Conservation (phyloP, 1,284 basidiomycete genomes). For the Cryptococcus sp. region DNA sequence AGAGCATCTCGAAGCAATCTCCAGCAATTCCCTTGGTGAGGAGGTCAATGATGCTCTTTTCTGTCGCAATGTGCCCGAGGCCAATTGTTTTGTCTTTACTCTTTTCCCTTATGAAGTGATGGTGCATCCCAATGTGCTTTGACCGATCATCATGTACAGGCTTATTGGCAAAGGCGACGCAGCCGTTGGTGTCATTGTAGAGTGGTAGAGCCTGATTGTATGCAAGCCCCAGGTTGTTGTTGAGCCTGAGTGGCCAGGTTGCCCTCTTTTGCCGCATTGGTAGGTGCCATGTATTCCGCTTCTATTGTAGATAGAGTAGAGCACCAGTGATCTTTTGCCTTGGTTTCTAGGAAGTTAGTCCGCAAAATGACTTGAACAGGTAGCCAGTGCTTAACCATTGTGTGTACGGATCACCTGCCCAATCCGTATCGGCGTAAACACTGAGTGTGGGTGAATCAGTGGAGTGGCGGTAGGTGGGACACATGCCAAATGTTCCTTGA, state of each 20-base stretch:
- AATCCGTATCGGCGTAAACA: not conserved
- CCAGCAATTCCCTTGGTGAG: not conserved
- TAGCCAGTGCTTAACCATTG: not conserved
- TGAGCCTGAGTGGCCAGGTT: not conserved
- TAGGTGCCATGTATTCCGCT: not conserved
- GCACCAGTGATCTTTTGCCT: not conserved
- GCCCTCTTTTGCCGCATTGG: not conserved
- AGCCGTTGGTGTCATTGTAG: constrained; percentile 2
- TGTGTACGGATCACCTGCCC: not conserved
- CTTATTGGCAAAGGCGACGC: not conserved
- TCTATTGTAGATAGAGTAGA: not conserved
- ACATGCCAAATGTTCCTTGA: not conserved
- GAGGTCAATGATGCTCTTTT: constrained; percentile 23
- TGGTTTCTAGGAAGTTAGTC: not conserved
- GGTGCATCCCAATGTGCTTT: constrained; percentile 1
- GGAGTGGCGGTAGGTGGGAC: not conserved
- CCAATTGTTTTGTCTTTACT: not conserved
- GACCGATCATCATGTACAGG: constrained; percentile 1
- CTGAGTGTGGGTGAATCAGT: not conserved
- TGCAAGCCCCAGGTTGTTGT: not conserved
- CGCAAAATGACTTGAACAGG: not conserved
- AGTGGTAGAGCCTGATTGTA: constrained; percentile 2
- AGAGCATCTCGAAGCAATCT: not conserved
- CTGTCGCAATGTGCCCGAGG: constrained; percentile 2
- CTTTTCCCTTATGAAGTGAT: not conserved